Evolutionary conservation across 768 basidiomycete genomes (phyloP), one percentile per base, ranked within the genome.

Genomic region (Russula sp.): DNA sequence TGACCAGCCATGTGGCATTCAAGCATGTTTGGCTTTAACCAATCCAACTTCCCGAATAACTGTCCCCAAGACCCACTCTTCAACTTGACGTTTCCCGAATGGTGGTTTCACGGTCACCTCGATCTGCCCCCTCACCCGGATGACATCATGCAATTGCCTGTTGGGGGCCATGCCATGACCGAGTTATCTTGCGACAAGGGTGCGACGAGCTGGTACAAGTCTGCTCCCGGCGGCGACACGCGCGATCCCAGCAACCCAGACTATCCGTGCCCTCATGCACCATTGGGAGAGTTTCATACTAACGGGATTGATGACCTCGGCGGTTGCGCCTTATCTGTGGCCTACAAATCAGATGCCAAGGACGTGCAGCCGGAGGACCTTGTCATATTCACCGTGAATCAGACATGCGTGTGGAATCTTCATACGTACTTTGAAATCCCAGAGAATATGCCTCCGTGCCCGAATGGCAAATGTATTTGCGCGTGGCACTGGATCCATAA

Each of bases 341-440:
- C 76, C n/a, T 77, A 79, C 69, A 73, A 76, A 36, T 71, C 73
- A 22, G 72, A 81, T 61, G 68, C 71, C 20, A 60, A 60, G 20
- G 48, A 66, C 7, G 65, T 80, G 45, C 56, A 74, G 58, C 79
- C 78, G 1, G 74, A 74, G 43, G 79, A 79, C 65, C 73, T 80
- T 48, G 69, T 68, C 39, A 64, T 79, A 53, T 78, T 81, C 68
- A 74, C 71, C 47, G 73, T 78, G 47, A 78, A 81, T 64, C 70
- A 77, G 1, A 75, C 73, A 8, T 78, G 77, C 47, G 76, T 77
- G 5, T 81, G 78, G 77, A 64, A 64, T 47, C 65, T 73, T 36
- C 65, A 73, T 63, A 79, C 76, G 29, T 66, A 65, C 48, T 81
- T 79, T 65, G 56, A 70, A n/a, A 70, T 81, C 38, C 80, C 80